Evolutionary conservation across 1,284 basidiomycete genomes (phyloP), one percentile per base, ranked within the genome.

Genomic region (Pholiota adiposa): DNA sequence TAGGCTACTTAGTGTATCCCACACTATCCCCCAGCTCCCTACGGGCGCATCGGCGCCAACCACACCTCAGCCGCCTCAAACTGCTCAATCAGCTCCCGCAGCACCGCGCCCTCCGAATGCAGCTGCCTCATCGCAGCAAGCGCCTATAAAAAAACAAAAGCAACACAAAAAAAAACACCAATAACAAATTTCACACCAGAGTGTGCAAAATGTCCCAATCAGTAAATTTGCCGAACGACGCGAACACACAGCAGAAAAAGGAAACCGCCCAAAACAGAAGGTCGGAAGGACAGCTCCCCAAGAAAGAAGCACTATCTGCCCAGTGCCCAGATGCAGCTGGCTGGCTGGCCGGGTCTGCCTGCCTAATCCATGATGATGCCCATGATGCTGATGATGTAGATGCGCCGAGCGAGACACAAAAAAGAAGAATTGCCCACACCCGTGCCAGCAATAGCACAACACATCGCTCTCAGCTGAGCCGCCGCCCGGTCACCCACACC

Each of bases 31-130:
- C 16, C 53, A n/a, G n/a, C 50, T 41, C 19, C 53, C 83, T 80
- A 94, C 64, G 93, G 93, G 68, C 93, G 80, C 92, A 96, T 95
- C 58, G 94, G 95, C 68, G 84, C 86, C 69, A 98, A 80, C 96
- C 96, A 98, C 62, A 85, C 85, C 76, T 98, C 93, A 16, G 97
- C 97, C 59, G 88, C 88, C 79, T 97, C 94, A 76, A 99, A 99
- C 79, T 97, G 93, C 75, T 92, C 89, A 71, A 93, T 93, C 74
- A 98, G 77, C 72, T 96, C 90, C 46, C 85, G 83, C 67, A 92
- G 78, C 56, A 94, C 90, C 34, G 88, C 85, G 51, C 86, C 86
- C 73, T 96, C 92, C 58, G 88, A 88, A 75, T 93, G 89, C 74
- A 98, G 81, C 65, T 90, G 88, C 75, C 94, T 83, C 80, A 98